Evolutionary conservation across 1,284 basidiomycete species (phyloP), one percentile per base, ranked within the genome.

Genomic region (Fereydounia khargensis): DNA sequence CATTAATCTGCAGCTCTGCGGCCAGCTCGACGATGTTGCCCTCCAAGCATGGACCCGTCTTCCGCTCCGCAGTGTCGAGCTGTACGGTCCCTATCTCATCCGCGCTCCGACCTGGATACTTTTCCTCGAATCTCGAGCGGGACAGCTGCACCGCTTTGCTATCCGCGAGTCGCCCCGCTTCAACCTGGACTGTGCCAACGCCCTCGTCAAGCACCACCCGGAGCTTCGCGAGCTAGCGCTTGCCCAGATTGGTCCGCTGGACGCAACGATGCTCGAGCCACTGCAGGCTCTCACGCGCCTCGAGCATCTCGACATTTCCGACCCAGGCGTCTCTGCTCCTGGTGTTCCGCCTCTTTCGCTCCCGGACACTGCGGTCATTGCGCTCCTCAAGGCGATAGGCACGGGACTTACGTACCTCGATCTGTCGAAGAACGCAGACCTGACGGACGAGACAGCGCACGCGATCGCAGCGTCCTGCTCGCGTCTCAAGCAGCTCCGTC

Each of bases 61-160:
- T 19, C 83, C 82, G 1, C 82, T 98, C 27, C 81, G 78, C 16
- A 82, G 82, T 18, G 69, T 98, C 7, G 87, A 89, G 67, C 85
- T 98, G 6, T 85, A 89, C 20, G 94, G 88, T 0, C 89, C 91
- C 0, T 96, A 91, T 77, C 84, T 95, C 19, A 86, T 95, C 20
- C 84, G 85, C 35, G 79, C 83, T 6, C 79, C 83, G 6, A 83
- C 83, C 0, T 97, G 94, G 91, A 79, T 83, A 35, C 70, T 78
- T 0, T 91, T 95, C 77, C 84, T 96, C 76, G 76, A 81, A 34
- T 73, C 81, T 1, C 82, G 86, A 35, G 79, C 78, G n/a, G 42
- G 61, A n/a, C 72, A 78, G 2, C 81, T 96, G 6, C 80, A 84
- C 59, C 81, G 81, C 11, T 88, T 96, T 77, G 80, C 86, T 36